These are phyloP conservation scores for Tuber magnatum DNA, from an alignment of 495 filamentous ascomycete species.

Conservation along the genomic window DNA sequence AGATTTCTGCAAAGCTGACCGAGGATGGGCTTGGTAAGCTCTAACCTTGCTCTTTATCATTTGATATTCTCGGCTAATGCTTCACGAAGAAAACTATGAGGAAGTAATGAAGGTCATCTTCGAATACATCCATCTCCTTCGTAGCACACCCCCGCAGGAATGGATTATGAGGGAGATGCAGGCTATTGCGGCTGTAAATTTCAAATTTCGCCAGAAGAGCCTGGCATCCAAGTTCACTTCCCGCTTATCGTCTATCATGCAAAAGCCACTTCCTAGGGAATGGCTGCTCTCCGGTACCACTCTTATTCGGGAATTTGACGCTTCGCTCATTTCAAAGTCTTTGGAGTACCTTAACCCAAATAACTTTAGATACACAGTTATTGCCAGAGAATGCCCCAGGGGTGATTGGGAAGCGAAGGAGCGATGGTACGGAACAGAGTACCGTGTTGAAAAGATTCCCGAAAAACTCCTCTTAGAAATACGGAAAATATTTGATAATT, in stretches of 20 bases:
- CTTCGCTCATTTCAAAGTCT: slow-evolving; percentile 65
- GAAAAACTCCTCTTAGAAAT: slow-evolving; percentile 64
- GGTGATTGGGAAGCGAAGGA: slow-evolving; percentile 75
- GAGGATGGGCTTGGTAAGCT: slow-evolving; percentile 59
- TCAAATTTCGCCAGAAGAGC: slow-evolving; percentile 88
- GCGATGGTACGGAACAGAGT: slow-evolving; percentile 97
- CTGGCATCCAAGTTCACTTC: slow-evolving; percentile 83
- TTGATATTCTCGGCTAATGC: slow-evolving; percentile 45
- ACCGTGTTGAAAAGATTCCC: slow-evolving; percentile 75
- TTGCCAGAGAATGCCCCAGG: slow-evolving; percentile 73
- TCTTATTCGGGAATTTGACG: slow-evolving; percentile 69
- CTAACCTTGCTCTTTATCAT: slow-evolving; percentile 15
- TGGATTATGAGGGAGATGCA: slow-evolving; percentile 93
- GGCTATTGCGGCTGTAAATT: slow-evolving; percentile 81
- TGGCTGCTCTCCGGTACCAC: slow-evolving; percentile 72
- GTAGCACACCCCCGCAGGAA: slow-evolving; percentile 69
- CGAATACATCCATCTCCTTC: slow-evolving; percentile 85
- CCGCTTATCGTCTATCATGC: slow-evolving; percentile 74
- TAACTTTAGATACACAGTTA: slow-evolving; percentile 76
- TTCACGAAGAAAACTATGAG: slow-evolving; percentile 57
- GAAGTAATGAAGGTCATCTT: slow-evolving; percentile 85
- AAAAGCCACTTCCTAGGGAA: slow-evolving; percentile 75
- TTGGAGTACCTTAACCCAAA: slow-evolving; percentile 71
- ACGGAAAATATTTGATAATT: slow-evolving; percentile 53
- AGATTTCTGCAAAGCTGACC: slow-evolving; percentile 70